phyloP scores from a whole-genome alignment of 176 grass and related monocot genomes.

The Oropetium thomaeum region DNA sequence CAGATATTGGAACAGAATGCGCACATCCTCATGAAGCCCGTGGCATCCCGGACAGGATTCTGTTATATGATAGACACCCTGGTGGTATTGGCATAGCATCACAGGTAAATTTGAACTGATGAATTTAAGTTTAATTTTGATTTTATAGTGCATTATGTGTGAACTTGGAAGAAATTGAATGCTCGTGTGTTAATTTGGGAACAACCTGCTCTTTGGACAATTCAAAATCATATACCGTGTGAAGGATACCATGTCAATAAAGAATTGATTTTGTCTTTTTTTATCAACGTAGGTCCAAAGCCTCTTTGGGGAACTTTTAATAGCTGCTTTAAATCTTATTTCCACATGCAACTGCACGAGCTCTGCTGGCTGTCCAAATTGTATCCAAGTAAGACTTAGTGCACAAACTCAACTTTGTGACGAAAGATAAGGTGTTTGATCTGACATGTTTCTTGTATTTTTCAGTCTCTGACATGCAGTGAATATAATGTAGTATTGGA shows the following conservation, averaged over 20 bases:
- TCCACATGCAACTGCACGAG: conserved; percentile 57
- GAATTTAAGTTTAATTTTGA: neutral
- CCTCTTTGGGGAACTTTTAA: conserved; percentile 69
- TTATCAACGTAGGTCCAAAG: conserved; percentile 46
- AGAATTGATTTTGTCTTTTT: neutral
- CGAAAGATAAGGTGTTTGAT: neutral
- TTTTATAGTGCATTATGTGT: neutral
- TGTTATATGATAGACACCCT: conserved; percentile 82
- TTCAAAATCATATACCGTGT: neutral
- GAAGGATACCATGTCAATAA: conserved; percentile 8
- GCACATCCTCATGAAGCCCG: conserved; percentile 75
- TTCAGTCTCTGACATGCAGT: conserved; percentile 63
- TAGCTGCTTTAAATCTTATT: conserved; percentile 64
- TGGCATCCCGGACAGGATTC: conserved; percentile 62
- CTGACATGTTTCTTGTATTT: neutral
- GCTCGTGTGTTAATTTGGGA: neutral
- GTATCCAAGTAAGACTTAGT: conserved; percentile 53
- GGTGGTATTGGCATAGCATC: conserved; percentile 68
- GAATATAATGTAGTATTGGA: conserved; percentile 89
- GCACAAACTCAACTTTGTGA: neutral
- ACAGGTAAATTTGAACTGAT: conserved; percentile 54
- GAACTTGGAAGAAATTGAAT: neutral
- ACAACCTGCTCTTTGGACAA: neutral
- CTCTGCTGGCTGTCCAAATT: conserved; percentile 70
- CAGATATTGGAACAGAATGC: conserved; percentile 84